Evolutionary conservation across 148 eudicot genomes (phyloP).

Genomic region (Nepenthes mirabilis): DNA sequence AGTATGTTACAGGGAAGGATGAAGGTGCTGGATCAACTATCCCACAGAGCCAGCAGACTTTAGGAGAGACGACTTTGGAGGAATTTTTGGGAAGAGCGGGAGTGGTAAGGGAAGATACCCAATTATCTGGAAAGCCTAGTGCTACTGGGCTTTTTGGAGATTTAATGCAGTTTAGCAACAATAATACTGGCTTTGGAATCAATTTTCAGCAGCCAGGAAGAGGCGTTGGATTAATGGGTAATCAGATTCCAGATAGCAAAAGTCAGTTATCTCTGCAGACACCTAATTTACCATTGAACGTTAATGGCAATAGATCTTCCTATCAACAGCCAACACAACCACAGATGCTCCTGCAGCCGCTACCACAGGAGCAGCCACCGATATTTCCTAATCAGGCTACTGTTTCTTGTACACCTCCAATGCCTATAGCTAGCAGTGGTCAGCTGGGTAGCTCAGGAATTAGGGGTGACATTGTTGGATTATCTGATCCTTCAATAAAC

Average conservation of each 20-base stretch:
- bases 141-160: constrained; percentile 35
- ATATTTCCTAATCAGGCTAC: constrained; percentile 57
- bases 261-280: constrained; percentile 37
- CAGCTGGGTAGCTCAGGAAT: constrained; percentile 40
- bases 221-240: constrained; percentile 30
- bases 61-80: constrained; percentile 84
- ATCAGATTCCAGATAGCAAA: constrained; percentile 23
- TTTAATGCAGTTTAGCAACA: constrained; percentile 18
- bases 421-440: constrained; percentile 30
- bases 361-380: constrained; percentile 30
- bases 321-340: constrained; percentile 24
- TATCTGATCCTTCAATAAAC: constrained; percentile 30
- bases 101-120: constrained; percentile 65
- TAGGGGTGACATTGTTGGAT: constrained; percentile 47
- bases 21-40: constrained; percentile 15
- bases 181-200: constrained; percentile 29
- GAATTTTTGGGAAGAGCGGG: constrained; percentile 85
- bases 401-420: constrained; percentile 35
- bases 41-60: constrained; percentile 47
- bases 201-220: constrained; percentile 40
- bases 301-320: constrained; percentile 44
- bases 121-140: constrained; percentile 23
- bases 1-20: constrained; percentile 26
- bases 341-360: constrained; percentile 28
- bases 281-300: constrained; percentile 48